Base-by-base conservation (phyloP, 192 early-diverging fungal genomes). In the Lunasporangiospora selenospora region DNA sequence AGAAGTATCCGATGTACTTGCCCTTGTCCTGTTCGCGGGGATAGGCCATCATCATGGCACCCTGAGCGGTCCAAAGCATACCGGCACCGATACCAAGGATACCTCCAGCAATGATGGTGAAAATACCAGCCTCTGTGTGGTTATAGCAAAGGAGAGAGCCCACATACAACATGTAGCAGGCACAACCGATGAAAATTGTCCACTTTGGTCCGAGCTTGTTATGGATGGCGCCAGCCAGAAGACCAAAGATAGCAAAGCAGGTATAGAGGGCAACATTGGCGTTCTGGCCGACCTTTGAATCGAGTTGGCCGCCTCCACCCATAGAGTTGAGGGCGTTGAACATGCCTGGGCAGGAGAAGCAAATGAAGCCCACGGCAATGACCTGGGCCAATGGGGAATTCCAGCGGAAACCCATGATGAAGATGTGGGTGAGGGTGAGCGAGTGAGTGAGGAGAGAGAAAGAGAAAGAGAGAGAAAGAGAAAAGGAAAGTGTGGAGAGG, bases 21-120 rank as follows among this genome's bases (percentile, higher is more conserved):
- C 90, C 92, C 80, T 93, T 93, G 40, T 90, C 81, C n/a, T 85
- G 66, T 63, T 94, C 92, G 16, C 77, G 76, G 29, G 94, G 92
- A 73, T 96, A 94, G 50, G 94, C 88, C 66, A 92, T 82, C 88
- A 93, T 91, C 62, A 95, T 92, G 75, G 89, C 85, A 33, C 92
- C 87, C 61, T 92, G 89, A 12, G 89, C 89, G 4, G 91, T 88
- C 83, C 85, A 83, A 9, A 83, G 55, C 61, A 95, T 85, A 52
- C 90, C 92, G 4, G 93, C 93, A 58, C 77, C 90, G 21, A 92
- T 53, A 65, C 93, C 94, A 34, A 95, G 87, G 51, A 94, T 79
- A 4, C 83, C 94, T 39, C 92, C 92, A 16, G 92, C 75, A 33
- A 80, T 75, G 43, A 94, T 88, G 15, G 87, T 87, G 63, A 95